phyloP scores from a whole-genome alignment of 257 asterid species.

The Ligustrum vulgare region DNA sequence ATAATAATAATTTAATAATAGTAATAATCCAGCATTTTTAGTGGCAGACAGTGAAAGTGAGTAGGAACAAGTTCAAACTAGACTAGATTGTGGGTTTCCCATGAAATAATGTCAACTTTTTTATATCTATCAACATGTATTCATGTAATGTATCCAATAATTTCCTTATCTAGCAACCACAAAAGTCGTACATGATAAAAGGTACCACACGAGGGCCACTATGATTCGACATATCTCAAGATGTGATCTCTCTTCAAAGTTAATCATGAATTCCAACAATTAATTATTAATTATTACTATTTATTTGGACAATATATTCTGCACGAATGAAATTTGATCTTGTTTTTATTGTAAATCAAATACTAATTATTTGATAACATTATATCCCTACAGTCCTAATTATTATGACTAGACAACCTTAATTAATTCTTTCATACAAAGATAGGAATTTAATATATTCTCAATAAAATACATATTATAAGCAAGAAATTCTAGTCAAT shows the following conservation, averaged over 20 bases:
- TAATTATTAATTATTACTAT: background rate
- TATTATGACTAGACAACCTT: too few relatives aligned
- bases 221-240: background rate
- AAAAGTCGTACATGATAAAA: background rate
- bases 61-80: slow-evolving; percentile 9
- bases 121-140: background rate
- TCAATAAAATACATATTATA: too few relatives aligned
- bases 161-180: slow-evolving; percentile 9
- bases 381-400: too few relatives aligned
- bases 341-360: too few relatives aligned
- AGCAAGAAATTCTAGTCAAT: too few relatives aligned
- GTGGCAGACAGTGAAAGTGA: slow-evolving; percentile 17
- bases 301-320: background rate
- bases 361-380: too few relatives aligned
- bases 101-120: background rate
- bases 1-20: background rate
- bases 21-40: background rate
- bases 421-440: too few relatives aligned
- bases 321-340: background rate
- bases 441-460: too few relatives aligned
- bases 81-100: background rate
- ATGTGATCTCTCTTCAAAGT: background rate
- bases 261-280: background rate
- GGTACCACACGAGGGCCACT: background rate
- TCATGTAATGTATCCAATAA: background rate